Conservation (phyloP, 495 filamentous ascomycete genomes). For the Hyaloscypha bicolor region DNA sequence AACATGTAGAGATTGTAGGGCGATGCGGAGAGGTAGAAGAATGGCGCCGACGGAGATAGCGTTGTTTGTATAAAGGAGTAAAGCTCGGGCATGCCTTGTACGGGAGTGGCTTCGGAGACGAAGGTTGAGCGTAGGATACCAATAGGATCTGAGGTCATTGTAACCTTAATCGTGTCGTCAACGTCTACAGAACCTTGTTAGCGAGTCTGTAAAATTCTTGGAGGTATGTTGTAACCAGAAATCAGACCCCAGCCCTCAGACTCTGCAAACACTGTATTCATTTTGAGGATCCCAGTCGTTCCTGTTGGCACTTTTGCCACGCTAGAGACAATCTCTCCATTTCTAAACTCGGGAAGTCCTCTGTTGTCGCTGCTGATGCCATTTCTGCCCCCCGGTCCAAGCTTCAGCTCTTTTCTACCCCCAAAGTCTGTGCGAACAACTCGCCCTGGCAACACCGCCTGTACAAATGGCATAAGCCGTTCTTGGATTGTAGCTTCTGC, state of each 20-base stretch:
- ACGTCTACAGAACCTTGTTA: conserved; percentile 59
- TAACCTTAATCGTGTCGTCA: conserved; percentile 95
- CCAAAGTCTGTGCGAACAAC: conserved; percentile 61
- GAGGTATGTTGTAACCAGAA: conserved; percentile 54
- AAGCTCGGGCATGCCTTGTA: conserved; percentile 81
- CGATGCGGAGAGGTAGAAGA: conserved; percentile 93
- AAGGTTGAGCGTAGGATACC: conserved; percentile 86
- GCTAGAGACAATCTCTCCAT: conserved; percentile 46
- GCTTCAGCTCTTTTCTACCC: conserved; percentile 45
- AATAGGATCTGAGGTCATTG: conserved; percentile 73
- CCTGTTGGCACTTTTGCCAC: conserved; percentile 50
- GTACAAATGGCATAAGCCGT: conserved; percentile 75
- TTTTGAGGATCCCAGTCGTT: conserved; percentile 48
- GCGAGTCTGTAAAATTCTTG: neutral
- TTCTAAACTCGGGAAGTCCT: conserved; percentile 41
- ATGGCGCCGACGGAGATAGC: conserved; percentile 63
- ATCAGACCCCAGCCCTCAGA: conserved; percentile 86
- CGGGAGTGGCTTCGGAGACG: conserved; percentile 67
- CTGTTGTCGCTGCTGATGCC: conserved; percentile 68
- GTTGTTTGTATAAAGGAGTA: conserved; percentile 64
- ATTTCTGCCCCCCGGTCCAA: conserved; percentile 70
- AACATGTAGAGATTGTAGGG: conserved; percentile 95
- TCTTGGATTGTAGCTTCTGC: conserved; percentile 66
- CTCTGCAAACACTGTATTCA: conserved; percentile 72
- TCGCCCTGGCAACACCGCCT: conserved; percentile 69